phyloP scores from a whole-genome alignment of 1,139 yeast genomes.

The Geotrichum citri-aurantii region DNA sequence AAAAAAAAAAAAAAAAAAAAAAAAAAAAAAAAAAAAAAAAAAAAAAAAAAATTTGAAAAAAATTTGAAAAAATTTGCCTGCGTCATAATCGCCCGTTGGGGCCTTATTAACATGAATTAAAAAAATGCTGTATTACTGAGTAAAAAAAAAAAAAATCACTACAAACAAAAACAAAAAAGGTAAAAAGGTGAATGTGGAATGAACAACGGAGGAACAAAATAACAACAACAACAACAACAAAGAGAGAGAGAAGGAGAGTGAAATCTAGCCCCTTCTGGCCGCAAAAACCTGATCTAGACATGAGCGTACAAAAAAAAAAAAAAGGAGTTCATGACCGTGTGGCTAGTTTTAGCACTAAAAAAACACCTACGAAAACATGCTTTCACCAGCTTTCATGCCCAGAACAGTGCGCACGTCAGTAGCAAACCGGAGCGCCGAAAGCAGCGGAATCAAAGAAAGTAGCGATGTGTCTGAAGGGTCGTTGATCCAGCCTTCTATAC shows the following conservation, averaged over 20 bases:
- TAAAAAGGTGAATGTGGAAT: too few species aligned
- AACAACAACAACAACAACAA: too few species aligned
- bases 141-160: too few species aligned
- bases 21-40: neutral
- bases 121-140: too few species aligned
- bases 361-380: constrained; percentile 40
- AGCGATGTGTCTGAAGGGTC: constrained; percentile 86
- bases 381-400: constrained; percentile 73
- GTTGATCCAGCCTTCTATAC: constrained; percentile 96
- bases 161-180: too few species aligned
- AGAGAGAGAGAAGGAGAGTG: too few species aligned
- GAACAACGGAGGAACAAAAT: too few species aligned
- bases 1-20: neutral
- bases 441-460: constrained; percentile 70
- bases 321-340: neutral
- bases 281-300: too few species aligned
- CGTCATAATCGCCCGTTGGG: too few species aligned
- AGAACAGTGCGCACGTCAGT: constrained; percentile 82
- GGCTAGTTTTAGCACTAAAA: constrained; percentile 29
- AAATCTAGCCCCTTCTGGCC: too few species aligned
- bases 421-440: constrained; percentile 70
- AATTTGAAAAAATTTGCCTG: too few species aligned
- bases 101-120: too few species aligned
- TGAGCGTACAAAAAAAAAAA: neutral
- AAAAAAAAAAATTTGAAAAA: neutral